These are phyloP conservation scores for Parachaetomium inaequale DNA, from an alignment of 495 filamentous ascomycete genomes.

Conservation along the genomic window DNA sequence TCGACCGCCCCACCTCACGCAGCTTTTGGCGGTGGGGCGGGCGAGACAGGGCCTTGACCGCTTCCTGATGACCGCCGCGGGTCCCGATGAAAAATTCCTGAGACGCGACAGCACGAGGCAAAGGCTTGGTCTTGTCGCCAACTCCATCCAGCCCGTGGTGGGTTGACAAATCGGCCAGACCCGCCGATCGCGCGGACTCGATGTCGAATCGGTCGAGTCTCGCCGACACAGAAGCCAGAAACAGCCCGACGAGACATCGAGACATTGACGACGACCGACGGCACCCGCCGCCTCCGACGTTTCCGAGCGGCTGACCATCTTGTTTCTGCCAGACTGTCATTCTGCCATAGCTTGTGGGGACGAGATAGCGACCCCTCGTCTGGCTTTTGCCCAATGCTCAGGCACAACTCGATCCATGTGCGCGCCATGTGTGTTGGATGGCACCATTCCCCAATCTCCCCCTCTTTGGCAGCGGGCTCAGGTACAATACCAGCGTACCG, in stretches of 20 bases:
- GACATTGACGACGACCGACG: not conserved
- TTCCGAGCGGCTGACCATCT: not conserved
- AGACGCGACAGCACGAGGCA: not conserved
- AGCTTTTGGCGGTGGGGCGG: not conserved
- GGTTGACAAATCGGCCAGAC: not conserved
- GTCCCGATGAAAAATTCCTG: not conserved
- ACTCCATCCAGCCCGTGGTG: not conserved
- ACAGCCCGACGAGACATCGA: not conserved
- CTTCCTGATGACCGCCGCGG: constrained; percentile 5
- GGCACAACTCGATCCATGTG: constrained; percentile 18
- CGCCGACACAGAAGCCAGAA: not conserved
- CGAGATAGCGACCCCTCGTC: not conserved
- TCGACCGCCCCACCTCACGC: constrained; percentile 4
- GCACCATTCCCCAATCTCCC: constrained; percentile 7
- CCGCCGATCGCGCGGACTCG: not conserved
- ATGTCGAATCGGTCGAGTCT: not conserved
- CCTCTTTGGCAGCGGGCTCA: not conserved
- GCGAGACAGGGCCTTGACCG: not conserved
- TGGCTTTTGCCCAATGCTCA: not conserved
- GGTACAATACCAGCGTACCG: too few relatives aligned
- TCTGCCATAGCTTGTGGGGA: not conserved
- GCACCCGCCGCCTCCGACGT: not conserved
- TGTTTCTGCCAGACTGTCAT: not conserved
- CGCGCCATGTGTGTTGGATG: constrained; percentile 16
- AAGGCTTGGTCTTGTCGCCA: constrained; percentile 1